Base-by-base conservation (phyloP, 164 flowering plant species). In the Aristolochia contorta region DNA sequence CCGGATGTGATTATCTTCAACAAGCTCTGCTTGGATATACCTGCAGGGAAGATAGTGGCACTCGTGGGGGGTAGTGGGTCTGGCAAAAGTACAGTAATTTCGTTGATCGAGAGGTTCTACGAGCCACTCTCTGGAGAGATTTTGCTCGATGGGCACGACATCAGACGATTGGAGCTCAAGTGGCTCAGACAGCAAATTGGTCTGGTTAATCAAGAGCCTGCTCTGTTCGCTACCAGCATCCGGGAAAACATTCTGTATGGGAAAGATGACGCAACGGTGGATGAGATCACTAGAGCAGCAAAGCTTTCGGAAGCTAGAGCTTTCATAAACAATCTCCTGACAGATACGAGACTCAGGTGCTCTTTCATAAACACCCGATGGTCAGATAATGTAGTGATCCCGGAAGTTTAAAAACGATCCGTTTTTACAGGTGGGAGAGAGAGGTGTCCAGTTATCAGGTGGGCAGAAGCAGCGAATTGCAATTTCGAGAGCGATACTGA, bases 61-160 rank as follows among this genome's bases (percentile, higher is more conserved):
- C 88, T 93, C 30, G 99, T 93, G 0, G 99, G 99, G 58, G 96
- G 95, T 58, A 90, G 97, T 69, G 99, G 99, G 23, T 90, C 95
- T 2, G 99, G 99, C 43, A 93, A 93, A 80, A 93, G 99, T 78
- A 90, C 99, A 0, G 91, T 88, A 7, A 74, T 93, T 51, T 87
- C 97, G n/a, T 67, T 93, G 78, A 88, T 90, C 20, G 99, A 90
- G 56, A 81, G 97, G 16, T 93, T 93, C 77, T 93, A 90, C 16
- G 99, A 93, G 74, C 96, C 99, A 6, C 73, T 60, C 15, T 74
- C 86, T 1, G 99, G 99, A 10, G 41, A 72, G 53, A 79, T 93
- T 45, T 63, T 80, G 47, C 62, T 93, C 22, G 99, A 93, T 70
- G 88, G 95, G 24, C 63, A 66, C 66, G 75, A 84, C 63, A 80